phyloP scores from a whole-genome alignment of 106 monocot genomes.

The Allium fistulosum region DNA sequence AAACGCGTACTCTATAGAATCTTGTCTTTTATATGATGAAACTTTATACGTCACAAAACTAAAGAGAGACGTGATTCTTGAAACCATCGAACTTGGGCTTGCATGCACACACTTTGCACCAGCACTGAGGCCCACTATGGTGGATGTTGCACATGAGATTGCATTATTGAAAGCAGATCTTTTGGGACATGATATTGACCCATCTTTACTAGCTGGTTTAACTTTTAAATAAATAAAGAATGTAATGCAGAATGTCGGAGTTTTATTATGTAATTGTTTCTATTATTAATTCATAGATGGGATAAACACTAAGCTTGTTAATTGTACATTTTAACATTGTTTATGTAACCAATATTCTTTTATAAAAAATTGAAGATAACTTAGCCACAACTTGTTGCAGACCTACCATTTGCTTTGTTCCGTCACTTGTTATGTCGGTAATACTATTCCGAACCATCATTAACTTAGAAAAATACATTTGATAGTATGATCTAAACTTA shows the following conservation, averaged over 20 bases:
- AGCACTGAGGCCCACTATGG: conserved; percentile 43
- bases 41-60: conserved; percentile 4
- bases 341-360: background rate
- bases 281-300: conserved; percentile 4
- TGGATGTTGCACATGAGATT: conserved; percentile 47
- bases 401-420: no score
- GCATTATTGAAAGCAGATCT: conserved; percentile 36
- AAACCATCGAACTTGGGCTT: conserved; percentile 42
- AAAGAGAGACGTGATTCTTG: conserved; percentile 12
- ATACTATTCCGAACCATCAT: no score
- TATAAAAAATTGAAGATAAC: background rate
- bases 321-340: background rate
- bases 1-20: background rate
- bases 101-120: conserved; percentile 33
- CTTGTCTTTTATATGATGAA: background rate
- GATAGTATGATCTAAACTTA: no score
- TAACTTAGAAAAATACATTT: no score
- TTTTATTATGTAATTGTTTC: conserved; percentile 6
- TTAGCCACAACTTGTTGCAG: no score
- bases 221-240: background rate
- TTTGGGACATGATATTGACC: conserved; percentile 9
- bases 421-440: no score
- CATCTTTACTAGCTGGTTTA: background rate
- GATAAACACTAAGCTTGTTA: conserved; percentile 1
- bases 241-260: background rate